Evolutionary conservation across 1,284 basidiomycete genomes (phyloP).

Genomic region (Sanghuangporus sanghuang): DNA sequence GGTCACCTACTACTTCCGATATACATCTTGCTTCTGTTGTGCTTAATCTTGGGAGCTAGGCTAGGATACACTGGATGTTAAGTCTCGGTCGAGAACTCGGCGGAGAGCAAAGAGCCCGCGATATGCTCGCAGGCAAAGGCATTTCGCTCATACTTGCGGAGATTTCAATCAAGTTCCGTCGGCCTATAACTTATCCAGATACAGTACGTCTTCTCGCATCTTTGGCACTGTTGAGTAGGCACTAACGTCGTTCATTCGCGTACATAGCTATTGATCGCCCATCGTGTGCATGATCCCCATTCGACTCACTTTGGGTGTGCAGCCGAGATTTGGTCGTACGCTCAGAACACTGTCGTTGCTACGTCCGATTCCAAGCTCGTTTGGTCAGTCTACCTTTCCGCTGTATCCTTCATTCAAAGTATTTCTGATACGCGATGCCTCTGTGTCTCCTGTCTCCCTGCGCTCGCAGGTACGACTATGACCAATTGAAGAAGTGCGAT

Average conservation of each 20-base stretch:
- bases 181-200: constrained; percentile 68
- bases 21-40: neutral
- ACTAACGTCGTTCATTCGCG: constrained; percentile 1
- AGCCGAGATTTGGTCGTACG: constrained; percentile 56
- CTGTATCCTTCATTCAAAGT: neutral
- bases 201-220: constrained; percentile 38
- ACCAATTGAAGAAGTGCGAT: constrained; percentile 54
- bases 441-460: neutral
- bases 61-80: constrained; percentile 60
- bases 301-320: constrained; percentile 41
- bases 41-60: constrained; percentile 30
- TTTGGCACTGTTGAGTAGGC: neutral
- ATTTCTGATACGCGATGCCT: neutral
- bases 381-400: constrained; percentile 35
- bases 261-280: constrained; percentile 55
- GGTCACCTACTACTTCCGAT: constrained; percentile 19
- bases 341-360: constrained; percentile 56
- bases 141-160: constrained; percentile 69
- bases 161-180: constrained; percentile 56
- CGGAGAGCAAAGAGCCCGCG: constrained; percentile 45
- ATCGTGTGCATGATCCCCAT: constrained; percentile 29
- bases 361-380: constrained; percentile 59
- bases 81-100: constrained; percentile 53
- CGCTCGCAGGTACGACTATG: constrained; percentile 51
- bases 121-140: constrained; percentile 56